Percentiles rank a stretch among this genome's conserved stretches.
Conservation (phyloP, 1,139 yeast genomes). For the Zygosaccharomyces sapae region DNA sequence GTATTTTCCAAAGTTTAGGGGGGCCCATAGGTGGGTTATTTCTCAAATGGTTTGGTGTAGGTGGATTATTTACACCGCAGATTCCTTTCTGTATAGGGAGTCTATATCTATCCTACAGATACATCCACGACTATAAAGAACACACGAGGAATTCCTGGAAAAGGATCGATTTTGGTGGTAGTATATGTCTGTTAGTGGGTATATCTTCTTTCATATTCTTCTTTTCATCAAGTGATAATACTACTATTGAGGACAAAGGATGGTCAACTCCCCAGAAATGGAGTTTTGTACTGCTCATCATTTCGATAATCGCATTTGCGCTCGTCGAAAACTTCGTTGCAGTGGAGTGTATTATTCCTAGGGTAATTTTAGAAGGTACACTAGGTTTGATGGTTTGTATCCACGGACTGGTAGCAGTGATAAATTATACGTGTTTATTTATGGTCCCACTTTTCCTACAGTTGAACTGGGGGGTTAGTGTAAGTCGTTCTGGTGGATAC, state of each 20-base stretch:
- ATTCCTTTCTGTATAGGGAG: constrained; percentile 52
- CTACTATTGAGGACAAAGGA: constrained; percentile 1
- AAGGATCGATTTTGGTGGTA: constrained; percentile 68
- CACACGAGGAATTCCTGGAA: constrained; percentile 42
- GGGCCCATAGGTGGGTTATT: constrained; percentile 15
- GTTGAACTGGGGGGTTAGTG: constrained; percentile 41
- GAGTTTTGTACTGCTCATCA: constrained; percentile 6
- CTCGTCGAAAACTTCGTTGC: constrained; percentile 11
- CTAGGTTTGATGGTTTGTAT: constrained; percentile 12
- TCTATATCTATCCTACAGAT: constrained; percentile 38
- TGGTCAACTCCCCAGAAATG: constrained; percentile 5
- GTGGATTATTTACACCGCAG: constrained; percentile 51
- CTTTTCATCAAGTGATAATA: constrained; percentile 24
- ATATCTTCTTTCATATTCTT: constrained; percentile 45
- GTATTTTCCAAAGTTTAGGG: constrained; percentile 12
- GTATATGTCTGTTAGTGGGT: constrained; percentile 51
- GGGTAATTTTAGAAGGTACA: constrained; percentile 10
- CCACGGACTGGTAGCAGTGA: constrained; percentile 12
- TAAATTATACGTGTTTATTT: constrained; percentile 12
- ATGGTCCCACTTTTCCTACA: constrained; percentile 17
- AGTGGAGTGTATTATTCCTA: constrained; percentile 11
- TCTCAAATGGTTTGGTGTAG: constrained; percentile 44
- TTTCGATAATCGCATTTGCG: constrained; percentile 8
- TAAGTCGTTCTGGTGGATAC: constrained; percentile 9
- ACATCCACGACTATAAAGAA: constrained; percentile 28